Conservation (phyloP, 257 asterid genomes). For the Gynochthodes officinalis region DNA sequence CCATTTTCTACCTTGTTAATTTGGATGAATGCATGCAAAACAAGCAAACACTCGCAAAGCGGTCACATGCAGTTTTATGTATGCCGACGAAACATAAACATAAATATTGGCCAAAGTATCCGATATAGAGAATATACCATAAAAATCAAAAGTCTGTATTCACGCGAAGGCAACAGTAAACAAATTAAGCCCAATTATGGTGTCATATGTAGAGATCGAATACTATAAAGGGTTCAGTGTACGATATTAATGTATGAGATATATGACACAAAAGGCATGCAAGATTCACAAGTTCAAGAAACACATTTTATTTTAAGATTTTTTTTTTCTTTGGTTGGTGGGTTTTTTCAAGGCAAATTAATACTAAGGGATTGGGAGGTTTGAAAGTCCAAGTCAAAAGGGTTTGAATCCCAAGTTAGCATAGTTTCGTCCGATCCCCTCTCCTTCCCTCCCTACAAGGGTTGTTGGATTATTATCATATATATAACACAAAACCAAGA, state of each 20-base stretch:
- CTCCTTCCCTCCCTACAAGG: background rate
- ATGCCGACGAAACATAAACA: background rate
- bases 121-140: no score
- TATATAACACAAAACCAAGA: background rate
- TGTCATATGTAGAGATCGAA: no score
- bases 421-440: background rate
- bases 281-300: background rate
- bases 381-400: conserved; percentile 29
- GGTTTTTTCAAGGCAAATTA: background rate
- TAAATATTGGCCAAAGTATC: background rate
- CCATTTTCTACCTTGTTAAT: no score
- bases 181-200: no score
- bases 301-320: background rate
- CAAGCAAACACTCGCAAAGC: background rate
- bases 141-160: no score
- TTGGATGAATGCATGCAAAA: background rate
- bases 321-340: background rate
- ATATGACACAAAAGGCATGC: no score
- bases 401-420: conserved; percentile 28
- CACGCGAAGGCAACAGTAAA: no score
- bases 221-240: no score
- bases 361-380: conserved; percentile 14
- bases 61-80: no score
- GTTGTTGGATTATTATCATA: background rate
- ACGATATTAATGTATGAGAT: no score